phyloP scores from a whole-genome alignment of 768 basidiomycete genomes.

The Serendipita sp. region DNA sequence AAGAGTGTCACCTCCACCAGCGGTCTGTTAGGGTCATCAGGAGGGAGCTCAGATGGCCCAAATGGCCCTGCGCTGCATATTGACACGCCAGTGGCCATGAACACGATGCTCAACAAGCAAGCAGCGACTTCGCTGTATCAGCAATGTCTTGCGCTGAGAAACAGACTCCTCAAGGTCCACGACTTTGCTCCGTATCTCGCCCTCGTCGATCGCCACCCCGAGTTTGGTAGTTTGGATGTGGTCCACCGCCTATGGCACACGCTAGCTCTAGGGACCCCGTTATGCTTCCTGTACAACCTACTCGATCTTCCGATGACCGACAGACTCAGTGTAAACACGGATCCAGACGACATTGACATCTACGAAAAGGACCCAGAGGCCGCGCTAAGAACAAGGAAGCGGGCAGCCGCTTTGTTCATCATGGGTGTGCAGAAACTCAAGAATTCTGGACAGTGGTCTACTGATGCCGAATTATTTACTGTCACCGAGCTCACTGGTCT shows the following conservation, averaged over 20 bases:
- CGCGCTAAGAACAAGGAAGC: slow-evolving; percentile 69
- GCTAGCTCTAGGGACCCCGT: slow-evolving; percentile 80
- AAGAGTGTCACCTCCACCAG: not conserved
- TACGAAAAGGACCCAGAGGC: slow-evolving; percentile 34
- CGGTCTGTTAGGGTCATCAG: not conserved
- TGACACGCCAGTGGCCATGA: slow-evolving; percentile 59
- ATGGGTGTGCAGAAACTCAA: slow-evolving; percentile 66
- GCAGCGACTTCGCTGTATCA: slow-evolving; percentile 87
- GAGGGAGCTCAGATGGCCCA: not conserved
- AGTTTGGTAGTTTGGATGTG: slow-evolving; percentile 62
- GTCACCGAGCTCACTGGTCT: slow-evolving; percentile 67
- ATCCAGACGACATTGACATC: slow-evolving; percentile 35
- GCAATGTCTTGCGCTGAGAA: slow-evolving; percentile 67
- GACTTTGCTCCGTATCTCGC: slow-evolving; percentile 35
- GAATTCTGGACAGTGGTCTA: slow-evolving; percentile 41
- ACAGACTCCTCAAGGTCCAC: slow-evolving; percentile 61
- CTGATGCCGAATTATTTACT: slow-evolving; percentile 63
- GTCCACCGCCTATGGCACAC: slow-evolving; percentile 91
- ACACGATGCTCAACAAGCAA: slow-evolving; percentile 80
- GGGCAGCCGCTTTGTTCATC: slow-evolving; percentile 77
- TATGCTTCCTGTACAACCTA: slow-evolving; percentile 93
- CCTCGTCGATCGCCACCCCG: slow-evolving; percentile 25
- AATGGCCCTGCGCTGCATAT: slow-evolving; percentile 25
- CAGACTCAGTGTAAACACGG: slow-evolving; percentile 44
- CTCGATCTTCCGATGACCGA: slow-evolving; percentile 27